These are phyloP conservation scores for Cnidoscolus chayamansa DNA, from an alignment of 441 rosid genomes.

Conservation along the genomic window DNA sequence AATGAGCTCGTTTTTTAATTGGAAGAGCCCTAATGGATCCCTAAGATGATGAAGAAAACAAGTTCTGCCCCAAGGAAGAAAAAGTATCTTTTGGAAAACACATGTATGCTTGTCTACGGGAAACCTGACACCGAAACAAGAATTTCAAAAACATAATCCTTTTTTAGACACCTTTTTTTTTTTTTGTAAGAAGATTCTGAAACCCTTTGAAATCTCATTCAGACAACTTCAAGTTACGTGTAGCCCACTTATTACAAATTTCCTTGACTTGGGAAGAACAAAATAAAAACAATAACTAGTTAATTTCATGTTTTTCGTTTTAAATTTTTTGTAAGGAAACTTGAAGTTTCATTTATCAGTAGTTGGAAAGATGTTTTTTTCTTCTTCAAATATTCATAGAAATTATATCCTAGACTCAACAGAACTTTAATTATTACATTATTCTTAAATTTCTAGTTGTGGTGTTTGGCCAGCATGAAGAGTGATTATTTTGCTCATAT, in stretches of 20 bases:
- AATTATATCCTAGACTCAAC: too few relatives aligned
- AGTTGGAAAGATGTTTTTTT: too few relatives aligned
- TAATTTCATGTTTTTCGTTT: too few relatives aligned
- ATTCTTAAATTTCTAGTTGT: too few relatives aligned
- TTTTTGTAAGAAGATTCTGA: neutral
- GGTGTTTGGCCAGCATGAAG: too few relatives aligned
- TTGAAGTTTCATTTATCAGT: too few relatives aligned
- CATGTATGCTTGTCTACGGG: neutral
- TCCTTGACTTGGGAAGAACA: neutral
- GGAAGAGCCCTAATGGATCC: neutral
- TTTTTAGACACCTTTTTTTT: neutral
- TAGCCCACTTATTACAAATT: neutral
- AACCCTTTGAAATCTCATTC: neutral
- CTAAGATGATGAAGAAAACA: neutral
- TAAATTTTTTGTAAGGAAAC: too few relatives aligned
- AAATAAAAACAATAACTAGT: neutral
- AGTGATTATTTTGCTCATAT: too few relatives aligned
- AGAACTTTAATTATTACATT: too few relatives aligned
- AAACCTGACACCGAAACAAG: conserved; percentile 1
- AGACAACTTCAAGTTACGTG: neutral
- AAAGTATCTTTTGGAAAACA: conserved; percentile 4
- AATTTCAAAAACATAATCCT: conserved; percentile 1
- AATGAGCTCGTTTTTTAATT: neutral
- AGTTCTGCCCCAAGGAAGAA: neutral
- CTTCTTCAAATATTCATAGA: too few relatives aligned